These are phyloP conservation scores for Lizonia empirigonia DNA, from an alignment of 2,329 filamentous ascomycete genomes.

Conservation along the genomic window DNA sequence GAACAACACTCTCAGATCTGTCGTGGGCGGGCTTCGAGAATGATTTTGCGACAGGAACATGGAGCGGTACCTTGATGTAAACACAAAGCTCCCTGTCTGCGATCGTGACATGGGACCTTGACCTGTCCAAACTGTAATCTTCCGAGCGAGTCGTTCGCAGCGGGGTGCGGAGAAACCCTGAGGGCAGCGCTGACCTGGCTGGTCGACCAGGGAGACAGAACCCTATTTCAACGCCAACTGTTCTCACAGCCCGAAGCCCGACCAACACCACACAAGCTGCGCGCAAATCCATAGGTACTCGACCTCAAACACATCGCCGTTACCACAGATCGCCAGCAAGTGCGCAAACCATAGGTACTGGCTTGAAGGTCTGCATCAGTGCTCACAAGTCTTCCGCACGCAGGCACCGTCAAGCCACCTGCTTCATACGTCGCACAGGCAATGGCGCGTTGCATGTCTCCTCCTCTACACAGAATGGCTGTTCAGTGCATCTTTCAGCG, in stretches of 20 bases:
- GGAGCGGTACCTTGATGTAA: constrained; percentile 28
- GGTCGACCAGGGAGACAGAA: constrained; percentile 41
- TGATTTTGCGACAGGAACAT: constrained; percentile 29
- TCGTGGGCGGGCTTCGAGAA: constrained; percentile 38
- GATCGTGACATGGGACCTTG: constrained; percentile 49
- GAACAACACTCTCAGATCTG: constrained; percentile 1
- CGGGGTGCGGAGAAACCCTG: constrained; percentile 48
- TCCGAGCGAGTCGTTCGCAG: constrained; percentile 46
- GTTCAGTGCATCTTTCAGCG: constrained; percentile 21
- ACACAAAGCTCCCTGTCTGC: constrained; percentile 33
- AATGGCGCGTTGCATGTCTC: constrained; percentile 26
- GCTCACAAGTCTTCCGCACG: constrained; percentile 5
- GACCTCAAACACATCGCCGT: background rate
- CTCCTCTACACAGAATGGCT: constrained; percentile 28
- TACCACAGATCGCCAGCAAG: background rate
- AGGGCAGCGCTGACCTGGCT: constrained; percentile 42
- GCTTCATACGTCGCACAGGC: constrained; percentile 28
- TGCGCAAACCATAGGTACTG: constrained; percentile 7
- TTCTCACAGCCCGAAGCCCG: background rate
- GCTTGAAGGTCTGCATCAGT: constrained; percentile 12
- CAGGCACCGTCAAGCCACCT: constrained; percentile 13
- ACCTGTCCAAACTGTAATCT: constrained; percentile 43
- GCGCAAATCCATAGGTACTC: background rate
- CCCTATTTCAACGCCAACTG: constrained; percentile 44
- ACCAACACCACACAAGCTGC: constrained; percentile 7